phyloP scores from a whole-genome alignment of 2,329 filamentous ascomycete species.

The Dryadomyces quercus-mongolicae region DNA sequence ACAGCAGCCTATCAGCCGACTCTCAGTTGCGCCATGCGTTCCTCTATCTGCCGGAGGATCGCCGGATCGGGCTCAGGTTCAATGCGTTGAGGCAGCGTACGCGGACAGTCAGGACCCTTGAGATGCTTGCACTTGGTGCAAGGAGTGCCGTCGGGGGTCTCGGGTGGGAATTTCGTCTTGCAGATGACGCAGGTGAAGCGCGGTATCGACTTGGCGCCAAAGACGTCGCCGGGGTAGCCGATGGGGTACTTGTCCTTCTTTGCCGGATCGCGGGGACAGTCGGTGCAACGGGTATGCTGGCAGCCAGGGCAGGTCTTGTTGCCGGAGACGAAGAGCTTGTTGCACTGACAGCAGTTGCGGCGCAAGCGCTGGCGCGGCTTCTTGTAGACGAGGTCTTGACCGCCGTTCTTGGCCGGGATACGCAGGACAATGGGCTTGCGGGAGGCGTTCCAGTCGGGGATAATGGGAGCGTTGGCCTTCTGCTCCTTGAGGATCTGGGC shows the following conservation, averaged over 20 bases:
- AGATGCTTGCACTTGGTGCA: conserved; percentile 50
- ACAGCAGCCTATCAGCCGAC: conserved; percentile 13
- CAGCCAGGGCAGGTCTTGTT: conserved; percentile 57
- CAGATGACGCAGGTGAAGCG: conserved; percentile 53
- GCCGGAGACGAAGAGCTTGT: conserved; percentile 44
- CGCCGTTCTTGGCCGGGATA: conserved; percentile 52
- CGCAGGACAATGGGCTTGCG: conserved; percentile 37
- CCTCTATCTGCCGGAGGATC: conserved; percentile 43
- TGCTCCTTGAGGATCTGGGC: conserved; percentile 39
- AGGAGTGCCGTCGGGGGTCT: conserved; percentile 35
- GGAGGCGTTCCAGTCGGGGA: conserved; percentile 32
- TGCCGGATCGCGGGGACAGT: conserved; percentile 67
- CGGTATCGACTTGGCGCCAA: conserved; percentile 36
- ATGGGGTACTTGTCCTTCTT: conserved; percentile 59
- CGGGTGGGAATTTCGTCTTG: conserved; percentile 40
- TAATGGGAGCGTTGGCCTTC: conserved; percentile 42
- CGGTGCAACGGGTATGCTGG: conserved; percentile 62
- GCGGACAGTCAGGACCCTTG: conserved; percentile 46
- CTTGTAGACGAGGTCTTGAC: conserved; percentile 60
- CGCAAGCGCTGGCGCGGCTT: conserved; percentile 61
- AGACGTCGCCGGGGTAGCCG: conserved; percentile 57
- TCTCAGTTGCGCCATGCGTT: conserved; percentile 29
- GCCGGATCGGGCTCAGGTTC: conserved; percentile 51
- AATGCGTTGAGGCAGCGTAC: conserved; percentile 45
- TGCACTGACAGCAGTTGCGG: conserved; percentile 65